Evolutionary conservation across 2,329 filamentous ascomycete genomes (phyloP).

Genomic region (Calycina herbarum): DNA sequence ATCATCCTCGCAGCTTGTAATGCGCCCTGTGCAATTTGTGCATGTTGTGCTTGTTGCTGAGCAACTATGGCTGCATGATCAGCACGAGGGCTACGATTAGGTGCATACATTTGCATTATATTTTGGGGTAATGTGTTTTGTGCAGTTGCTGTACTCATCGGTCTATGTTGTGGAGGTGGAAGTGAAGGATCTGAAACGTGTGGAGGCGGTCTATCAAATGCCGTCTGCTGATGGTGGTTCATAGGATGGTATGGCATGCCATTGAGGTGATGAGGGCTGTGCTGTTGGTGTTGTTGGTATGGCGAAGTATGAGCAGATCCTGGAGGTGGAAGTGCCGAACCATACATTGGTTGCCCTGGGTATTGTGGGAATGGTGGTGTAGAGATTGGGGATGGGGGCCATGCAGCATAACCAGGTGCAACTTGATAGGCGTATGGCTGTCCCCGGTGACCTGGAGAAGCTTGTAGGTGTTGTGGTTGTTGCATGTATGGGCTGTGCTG

Average conservation of each 20-base stretch:
- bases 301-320: constrained; percentile 34
- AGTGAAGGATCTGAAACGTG: constrained; percentile 38
- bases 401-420: constrained; percentile 47
- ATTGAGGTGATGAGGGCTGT: constrained; percentile 31
- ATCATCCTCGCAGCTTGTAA: constrained; percentile 30
- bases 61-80: constrained; percentile 41
- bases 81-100: constrained; percentile 41
- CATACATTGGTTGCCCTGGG: constrained; percentile 33
- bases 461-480: constrained; percentile 41
- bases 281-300: constrained; percentile 30
- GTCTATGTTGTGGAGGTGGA: constrained; percentile 34
- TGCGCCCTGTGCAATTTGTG: constrained; percentile 33
- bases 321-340: constrained; percentile 42
- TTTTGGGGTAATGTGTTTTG: constrained; percentile 19
- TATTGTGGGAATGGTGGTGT: constrained; percentile 52
- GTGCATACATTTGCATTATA: constrained; percentile 34
- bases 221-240: constrained; percentile 26
- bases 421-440: constrained; percentile 42
- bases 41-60: constrained; percentile 36
- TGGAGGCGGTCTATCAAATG: constrained; percentile 39
- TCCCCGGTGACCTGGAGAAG: constrained; percentile 38
- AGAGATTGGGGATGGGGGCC: constrained; percentile 56
- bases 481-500: constrained; percentile 45
- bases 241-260: constrained; percentile 20
- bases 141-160: constrained; percentile 32